Conservation (phyloP, 1,284 basidiomycete genomes). For the Leccinum subrobustum region DNA sequence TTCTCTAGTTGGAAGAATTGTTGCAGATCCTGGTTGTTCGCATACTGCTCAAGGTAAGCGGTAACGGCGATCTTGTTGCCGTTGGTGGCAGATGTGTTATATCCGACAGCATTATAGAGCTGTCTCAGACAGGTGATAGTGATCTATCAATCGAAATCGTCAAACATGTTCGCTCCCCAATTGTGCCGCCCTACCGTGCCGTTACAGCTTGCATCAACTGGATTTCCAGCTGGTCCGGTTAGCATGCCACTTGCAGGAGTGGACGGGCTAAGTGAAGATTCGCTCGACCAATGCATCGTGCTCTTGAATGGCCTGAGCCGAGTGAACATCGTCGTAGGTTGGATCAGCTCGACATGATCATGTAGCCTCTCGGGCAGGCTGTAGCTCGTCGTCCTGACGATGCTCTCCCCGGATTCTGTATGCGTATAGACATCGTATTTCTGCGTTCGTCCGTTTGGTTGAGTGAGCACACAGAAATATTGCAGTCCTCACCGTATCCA, state of each 20-base stretch:
- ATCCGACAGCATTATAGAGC: constrained; percentile 46
- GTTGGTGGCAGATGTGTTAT: constrained; percentile 34
- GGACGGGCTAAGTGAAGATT: not conserved
- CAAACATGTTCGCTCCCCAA: not conserved
- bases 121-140: constrained; percentile 35
- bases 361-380: constrained; percentile 62
- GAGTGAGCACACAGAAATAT: not conserved
- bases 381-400: constrained; percentile 70
- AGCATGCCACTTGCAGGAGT: constrained; percentile 21
- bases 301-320: constrained; percentile 47
- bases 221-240: constrained; percentile 32
- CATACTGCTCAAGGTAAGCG: constrained; percentile 55
- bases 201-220: constrained; percentile 52
- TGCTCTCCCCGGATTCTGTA: constrained; percentile 46
- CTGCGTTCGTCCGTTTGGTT: constrained; percentile 32
- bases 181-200: constrained; percentile 35
- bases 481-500: constrained; percentile 54
- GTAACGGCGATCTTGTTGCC: constrained; percentile 56
- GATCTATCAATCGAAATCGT: constrained; percentile 31
- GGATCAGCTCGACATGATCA: constrained; percentile 65
- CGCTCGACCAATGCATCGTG: constrained; percentile 39
- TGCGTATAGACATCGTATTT: constrained; percentile 65
- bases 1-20: constrained; percentile 49
- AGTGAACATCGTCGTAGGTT: constrained; percentile 74
- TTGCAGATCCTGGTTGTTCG: constrained; percentile 53